phyloP scores from a whole-genome alignment of 495 filamentous ascomycete species.

The Lentithecium fluviatile region DNA sequence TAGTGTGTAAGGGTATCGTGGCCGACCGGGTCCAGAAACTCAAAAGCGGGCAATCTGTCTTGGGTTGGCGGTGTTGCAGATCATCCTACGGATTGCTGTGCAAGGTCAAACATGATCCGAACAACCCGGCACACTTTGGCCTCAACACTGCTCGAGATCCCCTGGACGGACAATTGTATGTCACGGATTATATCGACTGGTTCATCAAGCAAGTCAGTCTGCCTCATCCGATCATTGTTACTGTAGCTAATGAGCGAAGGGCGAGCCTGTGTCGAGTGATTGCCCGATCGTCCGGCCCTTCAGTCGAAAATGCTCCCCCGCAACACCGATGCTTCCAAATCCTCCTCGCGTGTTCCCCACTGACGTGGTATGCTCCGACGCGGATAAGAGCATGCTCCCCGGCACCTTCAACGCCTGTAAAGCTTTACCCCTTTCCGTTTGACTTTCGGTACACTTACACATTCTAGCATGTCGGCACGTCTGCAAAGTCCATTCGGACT shows the following conservation, averaged over 20 bases:
- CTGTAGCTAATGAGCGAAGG: conserved; percentile 1
- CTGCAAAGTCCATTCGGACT: conserved; percentile 44
- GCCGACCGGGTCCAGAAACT: conserved; percentile 39
- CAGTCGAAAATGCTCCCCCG: conserved; percentile 18
- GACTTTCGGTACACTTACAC: neutral
- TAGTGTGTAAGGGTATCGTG: conserved; percentile 44
- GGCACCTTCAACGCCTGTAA: conserved; percentile 11
- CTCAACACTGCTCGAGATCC: conserved; percentile 27
- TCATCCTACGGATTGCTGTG: conserved; percentile 35
- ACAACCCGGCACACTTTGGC: conserved; percentile 33
- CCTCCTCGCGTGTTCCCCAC: conserved; percentile 19
- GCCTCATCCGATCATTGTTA: neutral
- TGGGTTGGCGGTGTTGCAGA: conserved; percentile 38
- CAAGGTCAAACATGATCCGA: conserved; percentile 33
- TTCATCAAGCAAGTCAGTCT: conserved; percentile 33
- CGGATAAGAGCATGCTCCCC: conserved; percentile 14
- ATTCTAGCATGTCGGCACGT: conserved; percentile 34
- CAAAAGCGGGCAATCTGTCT: conserved; percentile 33
- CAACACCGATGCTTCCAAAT: conserved; percentile 8
- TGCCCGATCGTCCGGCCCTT: conserved; percentile 17
- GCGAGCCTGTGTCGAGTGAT: conserved; percentile 25
- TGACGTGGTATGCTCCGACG: conserved; percentile 5
- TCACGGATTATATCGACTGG: conserved; percentile 33
- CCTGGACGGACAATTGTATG: conserved; percentile 30
- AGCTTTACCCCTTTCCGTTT: neutral